Base-by-base conservation (phyloP, 345 rosid species). In the Salix purpurea region DNA sequence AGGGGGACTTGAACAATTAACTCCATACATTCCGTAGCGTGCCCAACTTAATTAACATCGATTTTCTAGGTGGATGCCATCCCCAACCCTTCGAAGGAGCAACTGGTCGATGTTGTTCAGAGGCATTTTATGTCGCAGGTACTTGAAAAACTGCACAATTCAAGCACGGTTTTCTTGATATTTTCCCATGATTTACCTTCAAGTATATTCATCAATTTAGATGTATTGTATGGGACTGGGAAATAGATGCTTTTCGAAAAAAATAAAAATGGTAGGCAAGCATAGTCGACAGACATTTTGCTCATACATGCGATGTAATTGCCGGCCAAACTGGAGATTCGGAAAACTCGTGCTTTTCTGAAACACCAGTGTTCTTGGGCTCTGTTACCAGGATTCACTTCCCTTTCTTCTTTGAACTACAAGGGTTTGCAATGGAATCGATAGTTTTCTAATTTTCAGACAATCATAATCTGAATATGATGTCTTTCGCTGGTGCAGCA, bases 91-190 rank as follows among this genome's bases (percentile, higher is more conserved):
- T 86, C 99, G 6, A 92, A 86, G 79, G 97, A 94, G 83, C 91
- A 93, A 80, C 86, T 96, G 72, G 83, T 92, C 54, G 96, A 92
- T 44, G 86, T 84, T 67, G 93, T 96, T 74, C 97, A 92, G 67
- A 87, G 97, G 87, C 97, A 96, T 84, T 96, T 96, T 84, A 91
- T 89, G 95, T 84, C 98, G 4, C 98, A 93, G 97, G 99, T 96
- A 87, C 69, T 56, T 19, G n/a, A 14, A 23, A 8, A 34, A 62
- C 23, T 48, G 9, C 62, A 0, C 15, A 12, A 1, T 67, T 16
- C 23, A n/a, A 37, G 62, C 28, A n/a, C 10, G 26, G 9, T 9
- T 54, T 58, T 9, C 62, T n/a, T n/a, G 6, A n/a, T n/a, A 10
- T 9, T n/a, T n/a, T 26, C 62, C 2, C 28, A 9, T 58, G 24